phyloP scores from a whole-genome alignment of 1,139 yeast genomes.

The Magnusiomyces tetraspermus region DNA sequence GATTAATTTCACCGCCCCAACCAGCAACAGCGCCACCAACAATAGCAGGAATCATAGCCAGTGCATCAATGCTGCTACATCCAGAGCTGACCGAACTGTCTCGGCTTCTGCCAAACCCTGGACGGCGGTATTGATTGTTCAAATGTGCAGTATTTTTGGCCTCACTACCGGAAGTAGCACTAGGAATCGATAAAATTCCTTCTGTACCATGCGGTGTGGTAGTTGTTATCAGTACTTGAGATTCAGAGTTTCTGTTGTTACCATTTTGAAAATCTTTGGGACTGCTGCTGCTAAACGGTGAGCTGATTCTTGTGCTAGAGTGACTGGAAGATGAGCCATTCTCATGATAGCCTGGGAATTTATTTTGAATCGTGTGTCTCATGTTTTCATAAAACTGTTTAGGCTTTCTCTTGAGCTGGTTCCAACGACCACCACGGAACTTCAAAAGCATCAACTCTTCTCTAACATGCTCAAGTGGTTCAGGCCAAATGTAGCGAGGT shows the following conservation, averaged over 20 bases:
- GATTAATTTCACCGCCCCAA: constrained; percentile 24
- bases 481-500: constrained; percentile 32
- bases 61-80: constrained; percentile 33
- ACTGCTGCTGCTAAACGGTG: constrained; percentile 15
- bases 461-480: constrained; percentile 36
- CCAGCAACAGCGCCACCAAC: constrained; percentile 50
- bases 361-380: too few species aligned
- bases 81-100: constrained; percentile 19
- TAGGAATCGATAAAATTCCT: constrained; percentile 25
- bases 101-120: constrained; percentile 8
- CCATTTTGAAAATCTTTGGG: too few species aligned
- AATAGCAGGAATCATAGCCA: constrained; percentile 44
- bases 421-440: constrained; percentile 35
- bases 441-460: constrained; percentile 32
- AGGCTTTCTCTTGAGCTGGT: constrained; percentile 30
- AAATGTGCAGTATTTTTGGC: neutral
- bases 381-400: constrained; percentile 22
- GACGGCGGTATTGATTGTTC: too few species aligned
- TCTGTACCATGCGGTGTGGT: constrained; percentile 13
- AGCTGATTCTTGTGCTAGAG: too few species aligned
- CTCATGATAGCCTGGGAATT: too few species aligned
- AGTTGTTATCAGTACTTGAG: too few species aligned
- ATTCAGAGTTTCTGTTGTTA: too few species aligned
- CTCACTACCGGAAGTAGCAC: constrained; percentile 4
- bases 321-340: too few species aligned